These are phyloP conservation scores for Dalbergia cochinchinensis DNA, from an alignment of 306 rosid species.

Conservation along the genomic window DNA sequence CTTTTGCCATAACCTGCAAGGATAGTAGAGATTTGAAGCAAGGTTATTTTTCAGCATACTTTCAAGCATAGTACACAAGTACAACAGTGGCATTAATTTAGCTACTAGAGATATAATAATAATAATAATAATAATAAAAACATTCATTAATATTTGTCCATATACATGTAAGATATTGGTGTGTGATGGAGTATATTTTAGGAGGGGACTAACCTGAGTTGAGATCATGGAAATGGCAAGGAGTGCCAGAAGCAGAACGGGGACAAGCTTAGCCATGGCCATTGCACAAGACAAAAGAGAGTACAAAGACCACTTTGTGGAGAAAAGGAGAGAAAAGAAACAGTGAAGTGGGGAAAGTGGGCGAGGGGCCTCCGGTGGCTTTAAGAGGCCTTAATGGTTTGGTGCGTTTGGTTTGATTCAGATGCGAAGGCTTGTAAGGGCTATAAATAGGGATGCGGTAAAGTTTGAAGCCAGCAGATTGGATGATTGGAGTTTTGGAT, in stretches of 20 bases:
- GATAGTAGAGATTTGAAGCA: neutral
- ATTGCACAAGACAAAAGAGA: slow-evolving; percentile 3
- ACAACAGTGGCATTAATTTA: neutral
- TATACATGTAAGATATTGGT: slow-evolving; percentile 4
- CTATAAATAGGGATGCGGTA: slow-evolving; percentile 53
- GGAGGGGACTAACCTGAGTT: slow-evolving; percentile 49
- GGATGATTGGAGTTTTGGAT: slow-evolving; percentile 35
- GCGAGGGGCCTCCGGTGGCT: slow-evolving; percentile 11
- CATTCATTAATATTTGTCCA: too few relatives aligned
- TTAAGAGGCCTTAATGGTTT: slow-evolving; percentile 31
- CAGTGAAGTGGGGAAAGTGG: neutral
- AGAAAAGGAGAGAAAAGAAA: slow-evolving; percentile 1
- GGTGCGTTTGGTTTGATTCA: slow-evolving; percentile 46
- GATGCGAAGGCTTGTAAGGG: slow-evolving; percentile 32
- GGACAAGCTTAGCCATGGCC: slow-evolving; percentile 56
- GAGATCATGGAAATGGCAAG: slow-evolving; percentile 60
- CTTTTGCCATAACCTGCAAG: slow-evolving; percentile 58
- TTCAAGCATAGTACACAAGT: neutral
- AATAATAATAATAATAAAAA: too few relatives aligned
- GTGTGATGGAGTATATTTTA: neutral
- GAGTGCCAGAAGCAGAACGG: slow-evolving; percentile 58
- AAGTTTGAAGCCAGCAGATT: slow-evolving; percentile 15
- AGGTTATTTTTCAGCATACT: neutral
- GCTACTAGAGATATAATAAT: neutral
- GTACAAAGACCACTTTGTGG: neutral